These are phyloP conservation scores for Eucalyptus pauciflora DNA, from an alignment of 345 rosid species.

Conservation along the genomic window DNA sequence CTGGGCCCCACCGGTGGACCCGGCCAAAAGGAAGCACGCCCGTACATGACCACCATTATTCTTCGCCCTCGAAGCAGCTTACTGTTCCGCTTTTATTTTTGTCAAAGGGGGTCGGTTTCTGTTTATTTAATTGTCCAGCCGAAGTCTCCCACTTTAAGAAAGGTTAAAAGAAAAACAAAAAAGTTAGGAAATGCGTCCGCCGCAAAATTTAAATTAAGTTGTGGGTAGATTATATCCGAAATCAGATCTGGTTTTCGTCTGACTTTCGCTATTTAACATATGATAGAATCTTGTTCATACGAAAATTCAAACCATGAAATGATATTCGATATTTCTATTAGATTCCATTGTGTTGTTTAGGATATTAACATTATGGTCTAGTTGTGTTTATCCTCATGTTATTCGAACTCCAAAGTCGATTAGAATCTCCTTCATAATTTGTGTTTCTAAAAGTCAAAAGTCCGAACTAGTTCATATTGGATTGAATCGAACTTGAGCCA, in stretches of 20 bases:
- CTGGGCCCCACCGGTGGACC: background rate
- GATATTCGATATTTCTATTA: background rate
- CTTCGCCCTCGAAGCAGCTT: background rate
- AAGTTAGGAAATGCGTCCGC: background rate
- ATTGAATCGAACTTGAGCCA: background rate
- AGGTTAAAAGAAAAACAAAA: accelerated
- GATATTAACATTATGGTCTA: background rate
- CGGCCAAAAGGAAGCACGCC: background rate
- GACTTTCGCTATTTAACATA: background rate
- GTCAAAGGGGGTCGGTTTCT: background rate
- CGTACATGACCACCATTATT: background rate
- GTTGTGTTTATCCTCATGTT: background rate
- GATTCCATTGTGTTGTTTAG: background rate
- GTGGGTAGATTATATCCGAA: background rate
- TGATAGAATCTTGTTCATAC: background rate
- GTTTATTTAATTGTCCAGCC: background rate
- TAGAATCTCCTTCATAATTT: background rate
- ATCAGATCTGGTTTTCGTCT: background rate
- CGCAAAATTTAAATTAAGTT: background rate
- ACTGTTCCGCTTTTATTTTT: background rate
- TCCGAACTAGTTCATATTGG: accelerated
- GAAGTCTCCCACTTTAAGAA: background rate
- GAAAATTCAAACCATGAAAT: background rate
- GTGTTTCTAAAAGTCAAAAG: background rate
- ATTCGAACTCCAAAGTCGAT: background rate